A percentile compares a stretch with the other conserved stretches of the same genome.
Evolutionary conservation across 108 stramenopile species (phyloP).

Genomic region (Cylindrotheca fusiformis): DNA sequence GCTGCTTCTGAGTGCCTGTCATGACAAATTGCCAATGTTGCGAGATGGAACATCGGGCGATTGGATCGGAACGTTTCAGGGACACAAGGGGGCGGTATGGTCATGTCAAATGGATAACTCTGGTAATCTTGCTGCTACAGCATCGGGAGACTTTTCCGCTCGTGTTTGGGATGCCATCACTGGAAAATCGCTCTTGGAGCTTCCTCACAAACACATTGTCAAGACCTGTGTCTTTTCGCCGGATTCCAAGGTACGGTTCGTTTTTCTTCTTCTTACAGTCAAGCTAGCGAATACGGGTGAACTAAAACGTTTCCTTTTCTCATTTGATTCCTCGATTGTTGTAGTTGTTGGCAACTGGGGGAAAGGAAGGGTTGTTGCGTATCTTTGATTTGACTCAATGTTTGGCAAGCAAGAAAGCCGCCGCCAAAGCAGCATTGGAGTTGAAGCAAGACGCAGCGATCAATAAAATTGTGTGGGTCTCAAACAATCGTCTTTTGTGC

Average conservation of each 20-base stretch:
- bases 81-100: constrained; percentile 99
- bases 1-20: constrained; percentile 82
- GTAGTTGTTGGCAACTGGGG: constrained; percentile 83
- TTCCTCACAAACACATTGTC: constrained; percentile 95
- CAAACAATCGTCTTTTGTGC: constrained; percentile 44
- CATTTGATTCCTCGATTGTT: too few species aligned
- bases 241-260: constrained; percentile 35
- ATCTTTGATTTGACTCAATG: constrained; percentile 69
- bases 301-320: too few species aligned
- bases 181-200: constrained; percentile 59
- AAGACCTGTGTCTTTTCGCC: constrained; percentile 92
- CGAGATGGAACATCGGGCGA: constrained; percentile 94
- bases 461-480: constrained; percentile 72
- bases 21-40: constrained; percentile 93
- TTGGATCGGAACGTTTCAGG: constrained; percentile 98
- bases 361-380: constrained; percentile 91
- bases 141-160: constrained; percentile 84
- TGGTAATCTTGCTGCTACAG: constrained; percentile 86
- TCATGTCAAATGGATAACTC: constrained; percentile 83
- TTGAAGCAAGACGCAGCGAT: constrained; percentile 40
- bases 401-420: not conserved
- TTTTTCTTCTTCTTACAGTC: too few species aligned
- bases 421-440: not conserved
- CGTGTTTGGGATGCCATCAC: constrained; percentile 92
- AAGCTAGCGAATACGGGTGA: too few species aligned